These are phyloP conservation scores for Glycine soja DNA, from an alignment of 306 rosid species.

Conservation along the genomic window DNA sequence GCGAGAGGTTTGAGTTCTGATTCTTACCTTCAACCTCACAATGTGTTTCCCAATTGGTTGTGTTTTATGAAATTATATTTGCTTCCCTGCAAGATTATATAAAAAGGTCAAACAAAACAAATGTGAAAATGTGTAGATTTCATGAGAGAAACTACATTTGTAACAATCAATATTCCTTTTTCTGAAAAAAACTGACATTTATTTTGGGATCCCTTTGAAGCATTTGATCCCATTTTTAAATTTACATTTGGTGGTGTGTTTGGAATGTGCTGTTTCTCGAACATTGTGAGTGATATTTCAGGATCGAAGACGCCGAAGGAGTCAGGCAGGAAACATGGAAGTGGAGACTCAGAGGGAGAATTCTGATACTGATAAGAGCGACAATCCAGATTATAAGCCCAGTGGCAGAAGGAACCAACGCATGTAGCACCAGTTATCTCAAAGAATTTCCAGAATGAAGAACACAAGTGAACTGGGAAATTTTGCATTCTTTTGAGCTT, in stretches of 20 bases:
- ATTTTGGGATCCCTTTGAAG: slow-evolving; percentile 8
- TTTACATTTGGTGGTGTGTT: slow-evolving; percentile 25
- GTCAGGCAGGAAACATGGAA: slow-evolving; percentile 59
- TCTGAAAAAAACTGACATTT: neutral
- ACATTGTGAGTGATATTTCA: slow-evolving; percentile 39
- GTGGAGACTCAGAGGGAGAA: slow-evolving; percentile 53
- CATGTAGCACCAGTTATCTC: slow-evolving; percentile 32
- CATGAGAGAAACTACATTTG: neutral
- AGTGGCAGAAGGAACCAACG: slow-evolving; percentile 52
- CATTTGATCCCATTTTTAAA: neutral
- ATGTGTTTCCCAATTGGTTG: neutral
- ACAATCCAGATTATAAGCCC: slow-evolving; percentile 52
- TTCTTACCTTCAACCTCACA: slow-evolving; percentile 28
- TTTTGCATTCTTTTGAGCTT: slow-evolving; percentile 52
- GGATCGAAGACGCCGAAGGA: slow-evolving; percentile 69
- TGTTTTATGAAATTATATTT: neutral
- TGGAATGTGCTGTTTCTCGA: slow-evolving; percentile 35
- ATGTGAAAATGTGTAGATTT: neutral
- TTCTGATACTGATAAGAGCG: slow-evolving; percentile 65
- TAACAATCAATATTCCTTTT: neutral
- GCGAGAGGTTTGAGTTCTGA: slow-evolving; percentile 71
- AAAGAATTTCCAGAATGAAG: slow-evolving; percentile 30
- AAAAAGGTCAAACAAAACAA: neutral
- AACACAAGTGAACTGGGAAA: slow-evolving; percentile 43
- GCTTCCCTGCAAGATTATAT: slow-evolving; percentile 23